Conservation (phyloP, 176 grass and related monocot species). For the Eleusine coracana region DNA sequence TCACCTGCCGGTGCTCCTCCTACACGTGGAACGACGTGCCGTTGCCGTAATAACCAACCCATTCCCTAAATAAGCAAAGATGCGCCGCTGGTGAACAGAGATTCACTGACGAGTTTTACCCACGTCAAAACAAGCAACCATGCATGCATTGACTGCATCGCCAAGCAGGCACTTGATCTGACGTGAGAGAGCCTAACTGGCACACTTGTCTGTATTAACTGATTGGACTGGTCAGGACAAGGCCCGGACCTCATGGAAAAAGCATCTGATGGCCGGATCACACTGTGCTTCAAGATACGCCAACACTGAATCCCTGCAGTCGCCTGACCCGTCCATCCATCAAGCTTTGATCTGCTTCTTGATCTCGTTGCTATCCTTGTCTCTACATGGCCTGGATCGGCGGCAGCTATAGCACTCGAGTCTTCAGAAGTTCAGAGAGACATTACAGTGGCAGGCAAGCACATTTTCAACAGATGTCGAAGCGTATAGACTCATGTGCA, state of each 20-base stretch:
- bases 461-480: background rate
- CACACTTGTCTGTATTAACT: background rate
- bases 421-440: background rate
- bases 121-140: background rate
- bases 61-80: background rate
- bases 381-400: background rate
- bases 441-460: background rate
- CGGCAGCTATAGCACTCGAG: background rate
- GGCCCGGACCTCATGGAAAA: slow-evolving; percentile 8
- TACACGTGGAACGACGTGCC: background rate
- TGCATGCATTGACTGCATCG: background rate
- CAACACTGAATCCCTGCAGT: background rate
- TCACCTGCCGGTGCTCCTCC: background rate
- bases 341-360: background rate
- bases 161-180: slow-evolving; percentile 18
- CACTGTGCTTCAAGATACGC: background rate
- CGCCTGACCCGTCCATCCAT: background rate
- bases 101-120: background rate
- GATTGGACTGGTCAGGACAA: slow-evolving; percentile 3
- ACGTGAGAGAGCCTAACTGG: background rate
- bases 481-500: too few relatives aligned
- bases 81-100: background rate
- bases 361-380: background rate
- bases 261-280: background rate
- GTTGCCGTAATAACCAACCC: background rate